Base-by-base conservation (phyloP, 345 rosid species). In the Dimocarpus longan region DNA sequence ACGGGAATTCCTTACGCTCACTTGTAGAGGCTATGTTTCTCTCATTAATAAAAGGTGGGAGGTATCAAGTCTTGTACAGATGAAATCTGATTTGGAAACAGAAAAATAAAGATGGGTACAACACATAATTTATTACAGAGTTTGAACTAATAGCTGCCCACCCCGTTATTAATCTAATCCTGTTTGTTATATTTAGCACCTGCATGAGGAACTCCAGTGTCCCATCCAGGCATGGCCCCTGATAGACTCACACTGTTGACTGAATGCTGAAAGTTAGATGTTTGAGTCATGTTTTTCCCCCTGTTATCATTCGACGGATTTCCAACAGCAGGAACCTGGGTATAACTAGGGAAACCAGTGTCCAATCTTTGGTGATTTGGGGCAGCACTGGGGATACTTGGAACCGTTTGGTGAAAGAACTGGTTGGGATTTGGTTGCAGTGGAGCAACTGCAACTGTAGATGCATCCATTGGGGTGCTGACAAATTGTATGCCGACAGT, bases 321-420 rank as follows among this genome's bases (percentile, higher is more conserved):
- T 50, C 66, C 75, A 5, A 67, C 76, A 37, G 76, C 56, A 13
- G 82, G 81, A 73, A 81, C 71, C 60, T 82, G 28, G 68, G 37
- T 76, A 75, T 73, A 78, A 71, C 68, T 69, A 13, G 59, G 73
- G 83, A 81, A 83, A 76, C 80, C 52, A 65, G 70, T 57, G 62
- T 74, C 88, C 77, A 85, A 44, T 74, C 81, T 76, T 21, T 78
- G 85, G 60, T 84, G 83, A 59, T 85, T 85, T 4, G 80, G 82
- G 66, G 80, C 70, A 39, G 85, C 77, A 72, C 85, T 28, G 32
- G 70, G 19, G 28, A 84, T 71, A 52, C 69, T 76, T 69, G 86
- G 86, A 75, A 65, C 80, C 48, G 84, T 80, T 24, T 81, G 91
- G 74, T 84, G 87, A 82, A 85, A 84, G 80, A 85, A 87, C 15